Base-by-base conservation (phyloP, 257 asterid species). In the Solanum acaule region DNA sequence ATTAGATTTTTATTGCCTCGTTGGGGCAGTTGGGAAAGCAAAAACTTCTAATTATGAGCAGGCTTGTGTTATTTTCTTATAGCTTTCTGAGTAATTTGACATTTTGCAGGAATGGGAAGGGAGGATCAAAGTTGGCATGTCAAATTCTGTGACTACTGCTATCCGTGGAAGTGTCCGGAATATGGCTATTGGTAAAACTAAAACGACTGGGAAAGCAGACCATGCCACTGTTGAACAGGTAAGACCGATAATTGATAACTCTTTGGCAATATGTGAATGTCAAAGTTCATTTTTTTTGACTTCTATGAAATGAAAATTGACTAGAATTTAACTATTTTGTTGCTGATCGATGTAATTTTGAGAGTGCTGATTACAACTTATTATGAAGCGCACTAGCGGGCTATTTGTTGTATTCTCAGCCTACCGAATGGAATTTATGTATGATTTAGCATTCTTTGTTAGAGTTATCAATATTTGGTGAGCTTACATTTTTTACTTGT, bases 221-320 rank as follows among this genome's bases (percentile, higher is more conserved):
- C 98, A 98, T 22, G 99, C 99, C 14, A 97, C 98, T 78, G 96
- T 96, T 87, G 99, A 97, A 91, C 99, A 96, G 96, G 99, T 97
- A 88, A 87, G 86, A 71, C 3, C 0, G 20, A 76, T 38, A 11
- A 76, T n/a, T 25, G 63, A 13, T 22, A 2, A 78, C 84, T 78
- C 13, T 25, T 77, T 42, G n/a, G 8, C 13, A 44, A 6, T 38
- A 6, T 71, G 34, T 72, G 71, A 70, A 20, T 37, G 18, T 73
- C 18, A 46, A 72, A 86, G 33, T n/a, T 72, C 82, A 6, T 46
- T 44, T 42, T 40, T n/a, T 8, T 4, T 42, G n/a, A 3, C 9
- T 78, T 6, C n/a, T 73, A 35, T 13, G 35, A 8, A 25, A 42
- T 5, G 38, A n/a, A 40, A 42, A 25, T 77, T 78, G 25, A 25